Percentiles rank a stretch among this genome's conserved stretches.
These are phyloP conservation scores for Erigeron canadensis DNA, from an alignment of 129 eudicot species.

Conservation along the genomic window DNA sequence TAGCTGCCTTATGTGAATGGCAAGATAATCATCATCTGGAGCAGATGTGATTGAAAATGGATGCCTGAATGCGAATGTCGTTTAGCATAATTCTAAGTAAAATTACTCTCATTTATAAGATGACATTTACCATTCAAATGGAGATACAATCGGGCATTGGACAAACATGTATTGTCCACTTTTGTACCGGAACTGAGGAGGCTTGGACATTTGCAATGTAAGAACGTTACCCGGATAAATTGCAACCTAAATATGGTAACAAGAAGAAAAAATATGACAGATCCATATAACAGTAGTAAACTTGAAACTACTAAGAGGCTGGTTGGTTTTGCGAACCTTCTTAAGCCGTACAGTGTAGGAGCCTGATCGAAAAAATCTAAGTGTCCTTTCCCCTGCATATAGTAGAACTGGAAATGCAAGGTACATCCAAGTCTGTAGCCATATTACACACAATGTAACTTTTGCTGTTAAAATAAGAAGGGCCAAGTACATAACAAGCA, in stretches of 20 bases:
- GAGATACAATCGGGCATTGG: slow-evolving; percentile 92
- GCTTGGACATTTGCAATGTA: slow-evolving; percentile 91
- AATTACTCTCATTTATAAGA: not conserved
- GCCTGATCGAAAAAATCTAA: slow-evolving; percentile 86
- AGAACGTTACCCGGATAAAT: slow-evolving; percentile 94
- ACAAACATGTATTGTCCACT: slow-evolving; percentile 99
- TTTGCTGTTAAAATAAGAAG: not conserved
- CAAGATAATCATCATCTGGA: slow-evolving; percentile 86
- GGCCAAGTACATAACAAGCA: not conserved
- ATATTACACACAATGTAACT: slow-evolving; percentile 1
- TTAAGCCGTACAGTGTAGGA: slow-evolving; percentile 65
- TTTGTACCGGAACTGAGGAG: slow-evolving; percentile 84
- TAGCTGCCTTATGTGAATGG: slow-evolving; percentile 84
- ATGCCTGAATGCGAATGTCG: slow-evolving; percentile 56
- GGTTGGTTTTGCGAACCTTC: slow-evolving; percentile 49
- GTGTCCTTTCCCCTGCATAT: slow-evolving; percentile 92
- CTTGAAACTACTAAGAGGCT: slow-evolving; percentile 5
- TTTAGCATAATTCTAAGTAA: not conserved
- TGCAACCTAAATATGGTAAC: slow-evolving; percentile 59
- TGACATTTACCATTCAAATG: slow-evolving; percentile 73
- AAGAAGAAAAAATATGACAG: slow-evolving; percentile 4
- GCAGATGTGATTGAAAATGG: slow-evolving; percentile 97
- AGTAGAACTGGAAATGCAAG: slow-evolving; percentile 86
- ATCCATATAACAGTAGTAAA: not conserved
- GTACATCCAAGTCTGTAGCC: slow-evolving; percentile 93